Evolutionary conservation across 2,329 filamentous ascomycete genomes (phyloP).

Genomic region (Pleomassaria siparia): DNA sequence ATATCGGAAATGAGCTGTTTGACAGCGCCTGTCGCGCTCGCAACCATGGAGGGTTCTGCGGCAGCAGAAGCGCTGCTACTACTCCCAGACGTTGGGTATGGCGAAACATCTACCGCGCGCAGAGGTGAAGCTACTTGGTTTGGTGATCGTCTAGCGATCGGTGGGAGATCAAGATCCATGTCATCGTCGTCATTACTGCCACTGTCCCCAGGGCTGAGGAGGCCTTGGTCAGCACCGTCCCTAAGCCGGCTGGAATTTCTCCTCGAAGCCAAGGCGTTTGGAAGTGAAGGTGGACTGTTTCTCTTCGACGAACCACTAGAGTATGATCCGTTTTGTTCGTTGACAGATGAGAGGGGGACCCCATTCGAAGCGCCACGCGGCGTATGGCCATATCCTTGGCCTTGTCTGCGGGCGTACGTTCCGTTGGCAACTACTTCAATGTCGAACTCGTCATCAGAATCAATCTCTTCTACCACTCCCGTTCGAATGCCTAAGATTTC

Average conservation of each 20-base stretch:
- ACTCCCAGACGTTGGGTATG: constrained; percentile 46
- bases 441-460: constrained; percentile 98
- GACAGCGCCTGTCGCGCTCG: constrained; percentile 76
- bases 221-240: constrained; percentile 55
- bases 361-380: constrained; percentile 61
- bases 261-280: constrained; percentile 48
- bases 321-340: constrained; percentile 57
- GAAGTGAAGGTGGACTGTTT: constrained; percentile 49
- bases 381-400: constrained; percentile 74
- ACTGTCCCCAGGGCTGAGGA: constrained; percentile 53
- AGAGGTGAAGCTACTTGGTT: constrained; percentile 37
- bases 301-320: constrained; percentile 58
- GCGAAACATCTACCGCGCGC: constrained; percentile 19
- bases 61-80: constrained; percentile 10
- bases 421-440: constrained; percentile 72
- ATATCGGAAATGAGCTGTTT: constrained; percentile 75
- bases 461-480: constrained; percentile 93
- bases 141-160: constrained; percentile 54
- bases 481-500: constrained; percentile 97
- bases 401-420: constrained; percentile 78
- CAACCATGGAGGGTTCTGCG: constrained; percentile 28
- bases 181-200: constrained; percentile 55
- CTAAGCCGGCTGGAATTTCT: constrained; percentile 55
- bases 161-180: constrained; percentile 62
- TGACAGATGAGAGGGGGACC: constrained; percentile 56